These are phyloP conservation scores for Termitomyces heimii DNA, from an alignment of 768 basidiomycete species.

Conservation along the genomic window DNA sequence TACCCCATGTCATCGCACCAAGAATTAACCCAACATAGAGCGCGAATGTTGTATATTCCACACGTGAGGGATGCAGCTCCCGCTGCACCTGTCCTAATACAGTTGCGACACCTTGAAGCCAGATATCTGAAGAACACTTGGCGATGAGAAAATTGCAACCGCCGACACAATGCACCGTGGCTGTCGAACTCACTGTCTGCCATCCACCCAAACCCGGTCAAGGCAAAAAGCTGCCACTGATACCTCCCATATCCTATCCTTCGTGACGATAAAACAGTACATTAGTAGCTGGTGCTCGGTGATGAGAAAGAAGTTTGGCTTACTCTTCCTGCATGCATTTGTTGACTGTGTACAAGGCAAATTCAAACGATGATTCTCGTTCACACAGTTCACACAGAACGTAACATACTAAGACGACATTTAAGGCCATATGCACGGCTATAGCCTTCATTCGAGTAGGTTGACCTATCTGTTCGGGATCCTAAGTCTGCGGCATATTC, in stretches of 20 bases:
- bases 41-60: conserved; percentile 42
- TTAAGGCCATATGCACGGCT: conserved; percentile 15
- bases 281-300: not conserved
- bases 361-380: not conserved
- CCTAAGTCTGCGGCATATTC: not conserved
- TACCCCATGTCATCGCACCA: conserved; percentile 44
- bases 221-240: conserved; percentile 40
- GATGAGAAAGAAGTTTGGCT: not conserved
- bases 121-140: conserved; percentile 23
- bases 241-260: conserved; percentile 48
- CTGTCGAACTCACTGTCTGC: conserved; percentile 34
- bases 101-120: conserved; percentile 43
- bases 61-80: conserved; percentile 34
- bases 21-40: conserved; percentile 42
- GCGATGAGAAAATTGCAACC: not conserved
- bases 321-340: conserved; percentile 41
- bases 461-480: not conserved
- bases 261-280: not conserved
- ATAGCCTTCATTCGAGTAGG: conserved; percentile 7
- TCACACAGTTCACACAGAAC: not conserved
- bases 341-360: conserved; percentile 26
- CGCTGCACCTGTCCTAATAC: conserved; percentile 37
- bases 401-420: conserved; percentile 15
- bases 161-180: not conserved
- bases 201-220: conserved; percentile 43